phyloP scores from a whole-genome alignment of 1,139 yeast species.

The Geotrichum fermentans region DNA sequence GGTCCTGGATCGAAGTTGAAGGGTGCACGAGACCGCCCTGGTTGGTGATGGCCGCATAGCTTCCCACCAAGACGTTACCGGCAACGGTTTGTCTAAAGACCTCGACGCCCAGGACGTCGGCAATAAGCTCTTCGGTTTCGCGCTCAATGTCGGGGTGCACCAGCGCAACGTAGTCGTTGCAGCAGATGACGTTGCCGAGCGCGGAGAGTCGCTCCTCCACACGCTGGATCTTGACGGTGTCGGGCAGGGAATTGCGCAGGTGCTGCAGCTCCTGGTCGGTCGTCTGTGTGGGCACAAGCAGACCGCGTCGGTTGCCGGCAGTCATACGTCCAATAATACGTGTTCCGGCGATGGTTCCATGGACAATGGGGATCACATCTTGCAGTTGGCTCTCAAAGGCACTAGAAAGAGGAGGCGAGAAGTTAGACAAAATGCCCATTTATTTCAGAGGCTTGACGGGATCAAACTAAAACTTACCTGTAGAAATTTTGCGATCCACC shows the following conservation, averaged over 20 bases:
- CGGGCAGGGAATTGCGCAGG: conserved; percentile 95
- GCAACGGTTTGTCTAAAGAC: conserved; percentile 99
- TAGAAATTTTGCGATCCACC: conserved; percentile 98
- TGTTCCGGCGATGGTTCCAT: conserved; percentile 96
- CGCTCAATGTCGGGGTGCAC: conserved; percentile 99
- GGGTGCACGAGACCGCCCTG: conserved; percentile 99
- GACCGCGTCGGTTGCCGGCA: conserved; percentile 97
- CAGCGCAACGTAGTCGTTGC: conserved; percentile 97
- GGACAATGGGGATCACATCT: conserved; percentile 92
- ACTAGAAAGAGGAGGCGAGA: conserved; percentile 37
- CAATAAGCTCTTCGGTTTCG: conserved; percentile 97
- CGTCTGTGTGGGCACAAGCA: conserved; percentile 94
- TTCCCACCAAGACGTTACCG: conserved; percentile 94
- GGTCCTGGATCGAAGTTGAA: conserved; percentile 94
- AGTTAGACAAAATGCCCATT: background rate
- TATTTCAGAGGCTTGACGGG: no score
- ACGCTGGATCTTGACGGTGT: conserved; percentile 89
- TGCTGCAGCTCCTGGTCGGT: conserved; percentile 99
- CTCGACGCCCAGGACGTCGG: conserved; percentile 98
- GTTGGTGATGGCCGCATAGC: conserved; percentile 89
- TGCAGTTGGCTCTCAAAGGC: conserved; percentile 97
- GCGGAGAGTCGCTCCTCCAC: conserved; percentile 97
- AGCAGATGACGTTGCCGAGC: conserved; percentile 94
- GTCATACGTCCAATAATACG: conserved; percentile 98
- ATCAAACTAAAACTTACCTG: conserved; percentile 29